Evolutionary conservation across 768 basidiomycete genomes (phyloP), one percentile per base, ranked within the genome.

Genomic region (Naganishia kalamii): DNA sequence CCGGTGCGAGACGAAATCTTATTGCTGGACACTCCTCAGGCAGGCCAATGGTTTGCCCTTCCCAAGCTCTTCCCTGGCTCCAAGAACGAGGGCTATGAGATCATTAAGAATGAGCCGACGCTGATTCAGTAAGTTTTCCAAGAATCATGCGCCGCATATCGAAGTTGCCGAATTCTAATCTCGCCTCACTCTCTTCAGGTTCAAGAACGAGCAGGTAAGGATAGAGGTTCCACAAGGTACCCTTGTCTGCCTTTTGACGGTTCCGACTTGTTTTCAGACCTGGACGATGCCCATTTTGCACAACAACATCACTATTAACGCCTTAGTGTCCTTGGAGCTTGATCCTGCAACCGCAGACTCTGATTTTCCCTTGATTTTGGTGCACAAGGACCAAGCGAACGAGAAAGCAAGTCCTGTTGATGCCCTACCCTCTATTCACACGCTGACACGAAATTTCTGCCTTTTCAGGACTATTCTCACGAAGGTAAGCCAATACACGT

Each of bases 371-470:
- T 51, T 70, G 17, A 69, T 74, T 48, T 78, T 68, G 74, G 77
- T 78, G 65, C 75, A 78, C 69, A 78, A 80, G 70, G 78, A 81
- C 66, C 79, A 81, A 70, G 80, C 80, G 17, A 81, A 81, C 69
- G 75, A 75, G 61, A 80, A 80, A 68, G 61, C 27, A 37, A 62
- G 61, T 50, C 32, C 7, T 11, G 21, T 23, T 33, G 33, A 6
- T 35, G 2, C 12, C 19, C 4, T 4, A 19, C 29, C 27, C 25
- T 51, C 2, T 51, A 32, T 32, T 11, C 10, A 40, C 37, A 40
- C 21, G 19, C 19, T 37, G 52, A 21, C 37, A n/a, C 15, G 17
- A 25, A 27, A 17, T 11, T n/a, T 29, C 19, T 33, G 1, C 21
- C 30, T 13, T 35, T 43, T 8, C 27, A 63, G 62, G 80, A 81